phyloP scores from a whole-genome alignment of 768 basidiomycete species.

The Pluteus cervinus region DNA sequence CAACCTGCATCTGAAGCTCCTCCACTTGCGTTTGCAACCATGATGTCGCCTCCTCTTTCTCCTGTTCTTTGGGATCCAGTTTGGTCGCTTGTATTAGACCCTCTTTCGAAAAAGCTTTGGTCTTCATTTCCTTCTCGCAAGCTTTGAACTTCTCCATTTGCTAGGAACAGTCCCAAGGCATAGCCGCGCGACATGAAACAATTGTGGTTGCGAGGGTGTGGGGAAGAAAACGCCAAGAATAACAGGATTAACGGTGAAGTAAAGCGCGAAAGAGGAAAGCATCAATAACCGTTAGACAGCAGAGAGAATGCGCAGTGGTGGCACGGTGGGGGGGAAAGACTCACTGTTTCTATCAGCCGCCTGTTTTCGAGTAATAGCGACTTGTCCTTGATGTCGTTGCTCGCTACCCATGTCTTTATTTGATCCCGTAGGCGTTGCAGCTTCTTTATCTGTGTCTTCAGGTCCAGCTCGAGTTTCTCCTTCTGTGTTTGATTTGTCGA shows the following conservation, averaged over 20 bases:
- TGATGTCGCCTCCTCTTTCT: conserved; percentile 81
- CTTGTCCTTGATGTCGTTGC: conserved; percentile 99
- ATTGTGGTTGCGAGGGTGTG: conserved; percentile 1
- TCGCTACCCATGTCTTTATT: conserved; percentile 98
- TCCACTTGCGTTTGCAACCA: conserved; percentile 91
- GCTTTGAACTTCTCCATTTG: conserved; percentile 99
- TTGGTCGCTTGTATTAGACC: conserved; percentile 91
- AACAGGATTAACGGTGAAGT: background rate
- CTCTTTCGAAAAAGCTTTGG: conserved; percentile 99
- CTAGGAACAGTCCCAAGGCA: too few relatives aligned
- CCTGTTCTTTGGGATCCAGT: conserved; percentile 95
- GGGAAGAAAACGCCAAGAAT: background rate
- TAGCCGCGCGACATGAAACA: background rate
- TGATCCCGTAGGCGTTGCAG: conserved; percentile 96
- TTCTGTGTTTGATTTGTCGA: conserved; percentile 81
- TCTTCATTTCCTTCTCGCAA: conserved; percentile 99
- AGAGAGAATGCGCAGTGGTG: conserved; percentile 2
- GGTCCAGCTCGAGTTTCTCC: conserved; percentile 44
- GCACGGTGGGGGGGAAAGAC: conserved; percentile 22
- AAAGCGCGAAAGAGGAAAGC: background rate
- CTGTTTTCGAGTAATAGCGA: conserved; percentile 86
- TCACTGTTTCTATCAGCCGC: conserved; percentile 92
- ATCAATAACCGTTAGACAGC: background rate
- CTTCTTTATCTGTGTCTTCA: conserved; percentile 94
- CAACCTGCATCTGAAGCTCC: conserved; percentile 88